phyloP scores from a whole-genome alignment of 768 basidiomycete genomes.

The Russula virescens region DNA sequence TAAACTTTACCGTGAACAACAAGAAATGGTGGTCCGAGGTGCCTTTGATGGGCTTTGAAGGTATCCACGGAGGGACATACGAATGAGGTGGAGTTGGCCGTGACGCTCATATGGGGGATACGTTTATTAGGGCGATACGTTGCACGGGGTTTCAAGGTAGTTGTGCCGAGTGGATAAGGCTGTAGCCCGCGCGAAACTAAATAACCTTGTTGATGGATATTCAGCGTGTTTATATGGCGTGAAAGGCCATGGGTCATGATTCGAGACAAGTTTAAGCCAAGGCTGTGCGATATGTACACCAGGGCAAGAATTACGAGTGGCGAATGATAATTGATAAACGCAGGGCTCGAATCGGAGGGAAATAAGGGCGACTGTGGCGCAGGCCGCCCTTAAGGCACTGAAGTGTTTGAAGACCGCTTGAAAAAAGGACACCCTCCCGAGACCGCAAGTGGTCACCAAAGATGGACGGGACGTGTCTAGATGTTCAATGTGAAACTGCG shows the following conservation, averaged over 20 bases:
- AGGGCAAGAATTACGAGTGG: no score
- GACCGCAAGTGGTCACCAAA: no score
- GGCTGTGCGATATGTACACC: no score
- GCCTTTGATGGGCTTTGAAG: conserved; percentile 45
- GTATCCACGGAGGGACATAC: not conserved
- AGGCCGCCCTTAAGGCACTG: not conserved
- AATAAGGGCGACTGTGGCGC: not conserved
- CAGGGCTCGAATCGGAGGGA: not conserved
- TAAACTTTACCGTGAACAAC: conserved; percentile 59
- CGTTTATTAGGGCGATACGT: not conserved
- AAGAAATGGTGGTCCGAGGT: conserved; percentile 51
- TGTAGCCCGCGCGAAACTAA: no score
- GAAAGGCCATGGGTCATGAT: no score
- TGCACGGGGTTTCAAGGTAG: not conserved
- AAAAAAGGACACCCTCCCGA: no score
- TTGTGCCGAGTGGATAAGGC: not conserved
- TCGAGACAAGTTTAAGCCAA: no score
- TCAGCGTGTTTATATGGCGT: no score
- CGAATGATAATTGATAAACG: no score
- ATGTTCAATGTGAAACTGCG: no score
- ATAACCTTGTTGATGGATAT: no score
- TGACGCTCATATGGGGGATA: not conserved
- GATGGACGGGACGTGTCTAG: no score
- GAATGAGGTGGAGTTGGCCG: not conserved
- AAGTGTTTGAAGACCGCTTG: not conserved